Evolutionary conservation across 1,284 basidiomycete species (phyloP), one percentile per base, ranked within the genome.

Genomic region (Heterobasidion parviporum): DNA sequence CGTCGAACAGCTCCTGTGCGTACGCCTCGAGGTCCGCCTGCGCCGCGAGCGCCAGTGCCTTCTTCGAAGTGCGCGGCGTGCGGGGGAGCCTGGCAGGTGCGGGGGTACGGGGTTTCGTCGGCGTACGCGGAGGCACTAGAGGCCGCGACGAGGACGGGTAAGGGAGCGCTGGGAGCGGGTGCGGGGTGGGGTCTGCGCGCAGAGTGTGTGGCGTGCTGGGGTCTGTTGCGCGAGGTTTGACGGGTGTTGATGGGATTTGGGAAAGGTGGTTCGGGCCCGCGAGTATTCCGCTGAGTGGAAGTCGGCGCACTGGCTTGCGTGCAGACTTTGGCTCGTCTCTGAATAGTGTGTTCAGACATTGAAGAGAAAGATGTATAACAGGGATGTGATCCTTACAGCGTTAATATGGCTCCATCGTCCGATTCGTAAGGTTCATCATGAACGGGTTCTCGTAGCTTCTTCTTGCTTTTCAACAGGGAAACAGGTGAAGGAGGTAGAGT

Each of bases 1-100:
- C 84, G 60, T 82, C 64, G 75, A 98, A 85, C 72, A 98, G 75
- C n/a, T 78, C 63, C 34, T 76, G 68, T 1, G 86, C 83, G 65
- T 88, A 89, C 5, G 66, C 67, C 45, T 76, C 75, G 26, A 78
- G 73, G 33, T 72, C 71, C 32, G 69, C 70, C 50, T 75, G 74
- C 52, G 82, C 77, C 6, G 72, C 75, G 18, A 68, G 71, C 26
- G 65, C 70, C 38, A 69, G 64, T 0, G 72, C 73, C 60, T 80
- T 83, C 70, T 81, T 80, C 14, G 72, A 67, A 44, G 62, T 61
- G 1, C 73, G 70, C 6, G 67, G 65, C 45, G 62, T 60, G 2
- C 73, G 69, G 6, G 67, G 64, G 38, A 62, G 68, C 50, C 65
- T 70, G 12, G 52, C 52, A 33, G 14, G 44, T 43, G 49, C 46